Percentiles rank a stretch among this genome's conserved stretches.
Evolutionary conservation across 2,329 filamentous ascomycete species (phyloP).

Genomic region (Lasiodiplodia sp.): DNA sequence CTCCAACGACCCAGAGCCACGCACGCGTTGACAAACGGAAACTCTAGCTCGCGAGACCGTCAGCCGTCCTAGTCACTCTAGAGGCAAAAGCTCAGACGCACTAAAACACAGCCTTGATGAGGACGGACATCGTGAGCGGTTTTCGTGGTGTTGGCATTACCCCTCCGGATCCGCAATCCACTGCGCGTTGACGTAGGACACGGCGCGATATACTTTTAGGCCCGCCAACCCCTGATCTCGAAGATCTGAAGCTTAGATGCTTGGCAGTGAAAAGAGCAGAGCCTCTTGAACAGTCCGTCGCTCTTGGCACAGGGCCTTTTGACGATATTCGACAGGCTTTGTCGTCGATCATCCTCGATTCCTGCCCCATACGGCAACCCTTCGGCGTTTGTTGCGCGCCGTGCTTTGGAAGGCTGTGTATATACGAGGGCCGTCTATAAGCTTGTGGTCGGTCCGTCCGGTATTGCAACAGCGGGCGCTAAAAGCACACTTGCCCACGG

Average conservation of each 20-base stretch:
- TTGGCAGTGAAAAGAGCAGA: background rate
- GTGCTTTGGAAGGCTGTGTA: background rate
- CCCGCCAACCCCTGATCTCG: background rate
- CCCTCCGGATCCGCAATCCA: constrained; percentile 19
- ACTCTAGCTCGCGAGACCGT: background rate
- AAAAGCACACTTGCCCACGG: background rate
- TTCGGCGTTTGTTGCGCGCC: background rate
- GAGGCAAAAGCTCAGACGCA: background rate
- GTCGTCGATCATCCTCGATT: background rate
- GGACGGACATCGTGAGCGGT: constrained; percentile 15
- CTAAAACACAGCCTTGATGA: background rate
- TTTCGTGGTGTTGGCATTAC: constrained; percentile 27
- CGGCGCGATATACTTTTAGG: background rate
- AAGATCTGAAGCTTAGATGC: constrained; percentile 20
- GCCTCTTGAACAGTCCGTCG: constrained; percentile 5
- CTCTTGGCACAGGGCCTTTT: background rate
- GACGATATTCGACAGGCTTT: background rate
- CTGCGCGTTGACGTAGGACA: constrained; percentile 7
- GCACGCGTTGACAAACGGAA: constrained; percentile 12
- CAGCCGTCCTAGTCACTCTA: background rate
- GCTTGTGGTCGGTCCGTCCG: background rate
- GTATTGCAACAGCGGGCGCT: background rate
- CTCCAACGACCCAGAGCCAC: background rate
- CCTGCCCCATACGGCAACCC: background rate
- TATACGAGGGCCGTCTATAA: background rate